Evolutionary conservation across 257 asterid genomes (phyloP), one percentile per base, ranked within the genome.

Genomic region (Fraxinus anomala): DNA sequence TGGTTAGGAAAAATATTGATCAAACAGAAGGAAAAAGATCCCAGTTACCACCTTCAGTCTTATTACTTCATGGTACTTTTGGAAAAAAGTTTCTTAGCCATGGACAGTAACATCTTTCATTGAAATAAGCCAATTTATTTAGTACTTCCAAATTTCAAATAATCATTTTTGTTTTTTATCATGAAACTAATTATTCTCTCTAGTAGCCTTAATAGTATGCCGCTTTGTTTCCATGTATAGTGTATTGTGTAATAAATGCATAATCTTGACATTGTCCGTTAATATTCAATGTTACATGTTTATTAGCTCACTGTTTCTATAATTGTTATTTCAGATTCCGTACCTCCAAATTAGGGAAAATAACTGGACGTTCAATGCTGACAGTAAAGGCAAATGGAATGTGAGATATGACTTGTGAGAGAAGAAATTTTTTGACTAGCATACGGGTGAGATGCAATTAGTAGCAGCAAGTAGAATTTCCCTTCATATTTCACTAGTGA

Each of bases 331-430:
- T 73, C 91, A 92, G 96, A 81, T 85, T 69, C 88, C 96, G 24
- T 94, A 94, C 80, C 63, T 88, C 80, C 95, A 92, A 91, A 80
- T 94, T 75, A 88, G 91, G 31, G 97, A 94, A 89, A 91, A 91
- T 77, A 94, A 92, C 76, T 94, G 97, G 96, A 90, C 98, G 1
- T 76, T 92, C 37, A 91, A 89, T 78, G 82, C 88, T 1, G 91
- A 92, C 79, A 82, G 76, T 40, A 81, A 83, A 23, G 85, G 97
- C 34, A 87, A 85, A 80, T 94, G 97, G 98, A 88, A 88, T 72
- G 85, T 94, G 74, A 87, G 90, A 81, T 94, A 90, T 68, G 80
- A 83, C 84, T 84, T 92, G 70, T 92, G 89, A 90, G 75, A 75
- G 37, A 33, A 75, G 72, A 68, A 12, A 73, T 13, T 26, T 68